phyloP scores from a whole-genome alignment of 306 rosid genomes.

The Vachellia pachyceras region DNA sequence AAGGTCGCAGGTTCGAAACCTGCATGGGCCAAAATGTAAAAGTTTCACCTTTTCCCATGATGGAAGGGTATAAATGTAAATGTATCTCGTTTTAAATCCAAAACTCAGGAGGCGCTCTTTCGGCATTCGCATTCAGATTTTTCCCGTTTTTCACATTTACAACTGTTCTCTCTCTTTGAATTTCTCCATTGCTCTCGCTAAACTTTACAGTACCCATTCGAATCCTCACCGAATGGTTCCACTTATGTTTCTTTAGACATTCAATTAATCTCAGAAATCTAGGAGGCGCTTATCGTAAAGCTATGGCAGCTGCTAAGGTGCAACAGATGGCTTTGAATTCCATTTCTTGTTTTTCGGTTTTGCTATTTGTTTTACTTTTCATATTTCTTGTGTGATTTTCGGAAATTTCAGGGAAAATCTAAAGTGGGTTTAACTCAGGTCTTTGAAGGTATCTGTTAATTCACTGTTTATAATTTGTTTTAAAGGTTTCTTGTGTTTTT shows the following conservation, averaged over 20 bases:
- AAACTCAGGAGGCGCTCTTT: slow-evolving; percentile 9
- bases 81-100: slow-evolving; percentile 16
- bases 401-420: slow-evolving; percentile 50
- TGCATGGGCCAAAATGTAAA: slow-evolving; percentile 27
- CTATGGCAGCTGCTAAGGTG: slow-evolving; percentile 46
- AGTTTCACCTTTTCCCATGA: background rate
- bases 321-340: background rate
- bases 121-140: slow-evolving; percentile 10
- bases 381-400: slow-evolving; percentile 26
- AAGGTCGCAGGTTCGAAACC: slow-evolving; percentile 40
- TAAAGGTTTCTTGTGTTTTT: background rate
- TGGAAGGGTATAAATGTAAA: slow-evolving; percentile 38
- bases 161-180: slow-evolving; percentile 8
- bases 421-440: slow-evolving; percentile 41
- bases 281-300: background rate
- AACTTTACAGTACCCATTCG: slow-evolving; percentile 3
- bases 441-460: slow-evolving; percentile 41
- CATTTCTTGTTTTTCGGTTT: background rate
- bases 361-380: background rate
- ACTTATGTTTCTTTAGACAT: background rate
- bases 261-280: slow-evolving; percentile 14
- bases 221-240: slow-evolving; percentile 41
- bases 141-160: background rate
- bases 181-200: background rate
- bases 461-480: background rate